phyloP scores from a whole-genome alignment of 768 basidiomycete genomes.

The Panaeolus papilionaceus region DNA sequence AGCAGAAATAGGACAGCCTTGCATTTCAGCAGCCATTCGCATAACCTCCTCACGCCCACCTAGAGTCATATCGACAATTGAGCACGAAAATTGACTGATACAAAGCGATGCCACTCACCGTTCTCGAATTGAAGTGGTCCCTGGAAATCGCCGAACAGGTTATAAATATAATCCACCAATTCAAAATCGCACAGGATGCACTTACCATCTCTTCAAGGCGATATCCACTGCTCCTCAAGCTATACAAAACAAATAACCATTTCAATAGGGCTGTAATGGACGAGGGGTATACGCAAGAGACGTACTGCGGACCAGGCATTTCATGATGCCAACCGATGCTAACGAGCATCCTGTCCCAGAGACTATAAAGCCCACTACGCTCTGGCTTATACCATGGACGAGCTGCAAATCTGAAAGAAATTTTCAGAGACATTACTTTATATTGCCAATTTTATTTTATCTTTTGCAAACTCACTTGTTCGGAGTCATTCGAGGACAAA shows the following conservation, averaged over 20 bases:
- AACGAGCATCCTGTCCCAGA: conserved; percentile 39
- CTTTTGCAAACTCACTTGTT: conserved; percentile 31
- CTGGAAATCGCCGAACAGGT: conserved; percentile 25
- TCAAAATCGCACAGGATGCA: neutral
- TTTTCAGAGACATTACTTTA: too few species aligned
- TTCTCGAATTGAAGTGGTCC: conserved; percentile 45
- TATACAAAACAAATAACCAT: conserved; percentile 17
- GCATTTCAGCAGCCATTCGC: conserved; percentile 45
- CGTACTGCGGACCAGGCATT: conserved; percentile 45
- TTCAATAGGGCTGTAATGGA: neutral
- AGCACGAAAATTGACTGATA: neutral
- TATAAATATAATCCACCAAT: neutral
- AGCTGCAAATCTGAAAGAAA: conserved; percentile 35
- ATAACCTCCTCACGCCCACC: conserved; percentile 50
- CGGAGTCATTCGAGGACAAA: conserved; percentile 41
- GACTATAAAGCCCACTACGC: conserved; percentile 33
- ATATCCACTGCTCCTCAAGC: conserved; percentile 46
- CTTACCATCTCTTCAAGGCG: conserved; percentile 49
- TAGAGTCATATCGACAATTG: conserved; percentile 21
- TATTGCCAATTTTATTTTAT: too few species aligned
- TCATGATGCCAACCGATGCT: conserved; percentile 41
- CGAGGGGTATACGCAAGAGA: conserved; percentile 17
- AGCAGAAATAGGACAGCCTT: conserved; percentile 48
- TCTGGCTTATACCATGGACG: conserved; percentile 56
- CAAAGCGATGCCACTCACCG: conserved; percentile 30